Evolutionary conservation across 768 basidiomycete genomes (phyloP).

Genomic region (Hortiboletus campestris): DNA sequence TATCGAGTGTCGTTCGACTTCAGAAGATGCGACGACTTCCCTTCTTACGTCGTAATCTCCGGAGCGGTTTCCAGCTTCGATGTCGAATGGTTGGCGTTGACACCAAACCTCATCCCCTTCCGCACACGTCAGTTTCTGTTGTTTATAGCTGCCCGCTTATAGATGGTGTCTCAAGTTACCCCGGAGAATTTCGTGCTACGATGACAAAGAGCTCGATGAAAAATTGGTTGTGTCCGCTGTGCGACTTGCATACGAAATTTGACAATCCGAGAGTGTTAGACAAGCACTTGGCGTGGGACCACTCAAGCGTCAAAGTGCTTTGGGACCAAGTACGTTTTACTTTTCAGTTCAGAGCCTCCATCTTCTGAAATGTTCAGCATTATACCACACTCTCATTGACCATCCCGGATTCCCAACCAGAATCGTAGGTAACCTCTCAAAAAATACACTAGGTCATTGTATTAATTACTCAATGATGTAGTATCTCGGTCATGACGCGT

Average conservation of each 20-base stretch:
- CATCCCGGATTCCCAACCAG: conserved; percentile 10
- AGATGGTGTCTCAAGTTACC: conserved; percentile 3
- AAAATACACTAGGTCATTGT: neutral
- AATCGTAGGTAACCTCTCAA: conserved; percentile 11
- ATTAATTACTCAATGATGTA: neutral
- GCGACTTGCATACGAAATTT: conserved; percentile 45
- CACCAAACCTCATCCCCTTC: conserved; percentile 22
- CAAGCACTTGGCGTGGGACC: conserved; percentile 51
- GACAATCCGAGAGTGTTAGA: conserved; percentile 41
- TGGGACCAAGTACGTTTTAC: conserved; percentile 38
- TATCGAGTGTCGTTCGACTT: conserved; percentile 35
- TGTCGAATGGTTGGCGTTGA: conserved; percentile 41
- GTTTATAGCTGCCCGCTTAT: conserved; percentile 19
- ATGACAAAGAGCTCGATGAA: conserved; percentile 27
- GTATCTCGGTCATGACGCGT: neutral
- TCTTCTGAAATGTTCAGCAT: conserved; percentile 11
- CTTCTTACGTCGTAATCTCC: conserved; percentile 54
- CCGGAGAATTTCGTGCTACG: conserved; percentile 8
- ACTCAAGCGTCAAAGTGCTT: conserved; percentile 36
- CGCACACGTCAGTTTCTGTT: conserved; percentile 21
- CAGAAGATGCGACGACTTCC: conserved; percentile 45
- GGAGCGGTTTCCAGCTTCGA: conserved; percentile 43
- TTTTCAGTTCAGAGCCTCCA: neutral
- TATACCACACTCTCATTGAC: conserved; percentile 16
- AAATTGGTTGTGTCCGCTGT: conserved; percentile 54